phyloP scores from a whole-genome alignment of 2,329 filamentous ascomycete species.

The Botryotinia calthae region DNA sequence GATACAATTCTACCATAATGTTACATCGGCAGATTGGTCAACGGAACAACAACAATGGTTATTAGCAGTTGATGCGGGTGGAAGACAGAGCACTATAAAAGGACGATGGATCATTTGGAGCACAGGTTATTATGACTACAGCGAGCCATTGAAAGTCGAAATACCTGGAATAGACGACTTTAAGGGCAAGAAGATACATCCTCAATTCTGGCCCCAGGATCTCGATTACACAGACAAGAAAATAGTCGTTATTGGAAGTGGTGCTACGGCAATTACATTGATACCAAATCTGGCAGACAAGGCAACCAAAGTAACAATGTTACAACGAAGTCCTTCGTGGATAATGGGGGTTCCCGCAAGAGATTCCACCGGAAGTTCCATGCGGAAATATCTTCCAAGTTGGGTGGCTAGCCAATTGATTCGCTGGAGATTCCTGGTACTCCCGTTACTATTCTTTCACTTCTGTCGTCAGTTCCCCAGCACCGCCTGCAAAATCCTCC shows the following conservation, averaged over 20 bases:
- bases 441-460: slow-evolving; percentile 48
- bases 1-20: slow-evolving; percentile 51
- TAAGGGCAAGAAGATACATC: slow-evolving; percentile 60
- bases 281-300: slow-evolving; percentile 65
- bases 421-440: slow-evolving; percentile 51
- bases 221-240: slow-evolving; percentile 61
- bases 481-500: slow-evolving; percentile 49
- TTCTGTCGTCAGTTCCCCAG: slow-evolving; percentile 54
- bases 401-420: slow-evolving; percentile 42
- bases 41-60: slow-evolving; percentile 54
- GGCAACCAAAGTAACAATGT: slow-evolving; percentile 68
- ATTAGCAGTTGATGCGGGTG: slow-evolving; percentile 43
- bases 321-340: slow-evolving; percentile 75
- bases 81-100: slow-evolving; percentile 35
- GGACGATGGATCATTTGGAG: slow-evolving; percentile 55
- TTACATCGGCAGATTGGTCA: slow-evolving; percentile 54
- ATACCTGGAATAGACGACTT: slow-evolving; percentile 62
- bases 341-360: slow-evolving; percentile 48
- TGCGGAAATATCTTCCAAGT: slow-evolving; percentile 42
- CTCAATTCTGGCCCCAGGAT: slow-evolving; percentile 71
- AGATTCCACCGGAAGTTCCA: neutral
- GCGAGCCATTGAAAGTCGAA: slow-evolving; percentile 49
- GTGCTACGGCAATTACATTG: slow-evolving; percentile 75
- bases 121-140: slow-evolving; percentile 65
- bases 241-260: slow-evolving; percentile 41